These are phyloP conservation scores for Marvania coccoides DNA, from an alignment of 139 green algal species.

Conservation along the genomic window DNA sequence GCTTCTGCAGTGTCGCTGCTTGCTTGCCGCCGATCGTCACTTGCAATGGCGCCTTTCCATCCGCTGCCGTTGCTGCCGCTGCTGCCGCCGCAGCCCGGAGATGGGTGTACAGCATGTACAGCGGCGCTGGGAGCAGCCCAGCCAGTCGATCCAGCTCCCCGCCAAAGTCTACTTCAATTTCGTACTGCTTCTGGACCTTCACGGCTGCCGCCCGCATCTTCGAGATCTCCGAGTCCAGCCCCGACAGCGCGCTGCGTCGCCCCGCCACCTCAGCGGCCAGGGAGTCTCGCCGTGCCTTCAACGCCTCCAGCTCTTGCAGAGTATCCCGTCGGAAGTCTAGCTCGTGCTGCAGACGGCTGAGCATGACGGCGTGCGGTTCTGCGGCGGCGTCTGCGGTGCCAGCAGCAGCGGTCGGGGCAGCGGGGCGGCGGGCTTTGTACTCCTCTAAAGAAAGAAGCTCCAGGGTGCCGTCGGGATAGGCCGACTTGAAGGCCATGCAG, in stretches of 20 bases:
- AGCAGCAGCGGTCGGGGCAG: neutral
- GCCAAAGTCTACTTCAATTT: neutral
- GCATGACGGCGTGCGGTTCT: constrained; percentile 27
- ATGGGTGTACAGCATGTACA: neutral
- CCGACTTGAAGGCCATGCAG: constrained; percentile 51
- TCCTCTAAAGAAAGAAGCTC: constrained; percentile 41
- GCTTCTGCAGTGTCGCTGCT: neutral
- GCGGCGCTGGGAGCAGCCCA: neutral
- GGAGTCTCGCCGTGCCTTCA: constrained; percentile 16
- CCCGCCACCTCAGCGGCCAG: constrained; percentile 25
- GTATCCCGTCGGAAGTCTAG: constrained; percentile 10
- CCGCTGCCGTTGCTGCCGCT: neutral
- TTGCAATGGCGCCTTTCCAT: neutral
- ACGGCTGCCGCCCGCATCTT: constrained; percentile 13
- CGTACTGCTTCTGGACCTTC: constrained; percentile 17
- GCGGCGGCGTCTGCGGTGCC: too few relatives aligned
- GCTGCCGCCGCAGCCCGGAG: neutral
- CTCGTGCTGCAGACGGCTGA: constrained; percentile 24
- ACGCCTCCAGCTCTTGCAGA: constrained; percentile 16
- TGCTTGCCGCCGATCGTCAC: neutral
- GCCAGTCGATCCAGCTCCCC: neutral
- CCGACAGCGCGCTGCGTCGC: constrained; percentile 16
- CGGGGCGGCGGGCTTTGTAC: constrained; percentile 11
- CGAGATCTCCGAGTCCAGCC: constrained; percentile 12
- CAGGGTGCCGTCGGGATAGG: constrained; percentile 36